Evolutionary conservation across 345 rosid genomes (phyloP).

Genomic region (Eucalyptus guilfoylei): DNA sequence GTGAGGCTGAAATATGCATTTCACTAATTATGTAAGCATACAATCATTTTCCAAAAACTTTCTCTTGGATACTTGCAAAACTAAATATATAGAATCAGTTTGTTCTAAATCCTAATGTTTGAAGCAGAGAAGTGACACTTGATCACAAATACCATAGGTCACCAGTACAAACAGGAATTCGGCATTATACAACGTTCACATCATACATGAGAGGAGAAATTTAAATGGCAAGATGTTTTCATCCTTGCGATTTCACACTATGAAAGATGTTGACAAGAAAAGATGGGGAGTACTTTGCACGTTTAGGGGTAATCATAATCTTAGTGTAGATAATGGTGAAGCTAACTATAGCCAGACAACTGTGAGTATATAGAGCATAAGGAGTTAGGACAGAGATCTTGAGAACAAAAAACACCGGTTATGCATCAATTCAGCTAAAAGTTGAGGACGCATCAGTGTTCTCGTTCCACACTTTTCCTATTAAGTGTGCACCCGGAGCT

Average conservation of each 20-base stretch:
- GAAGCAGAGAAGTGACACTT: background rate
- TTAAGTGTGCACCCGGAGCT: background rate
- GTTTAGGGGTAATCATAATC: background rate
- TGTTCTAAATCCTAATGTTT: background rate
- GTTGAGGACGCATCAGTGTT: background rate
- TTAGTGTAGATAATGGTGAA: background rate
- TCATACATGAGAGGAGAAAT: background rate
- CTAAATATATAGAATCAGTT: background rate
- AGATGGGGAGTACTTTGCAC: background rate
- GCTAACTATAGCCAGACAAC: background rate
- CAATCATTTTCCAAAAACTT: background rate
- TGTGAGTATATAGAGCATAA: background rate
- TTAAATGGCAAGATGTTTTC: background rate
- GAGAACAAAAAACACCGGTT: background rate
- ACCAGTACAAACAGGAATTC: background rate
- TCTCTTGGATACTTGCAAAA: background rate
- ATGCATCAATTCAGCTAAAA: background rate
- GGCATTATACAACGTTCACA: background rate
- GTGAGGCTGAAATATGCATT: background rate
- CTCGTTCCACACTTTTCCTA: background rate
- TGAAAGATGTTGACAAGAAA: background rate
- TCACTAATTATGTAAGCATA: background rate
- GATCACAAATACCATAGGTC: background rate
- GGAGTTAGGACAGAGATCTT: background rate
- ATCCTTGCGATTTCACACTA: background rate